Evolutionary conservation across 2,329 filamentous ascomycete species (phyloP), one percentile per base, ranked within the genome.

Genomic region (Fusarium brachygibbosum): DNA sequence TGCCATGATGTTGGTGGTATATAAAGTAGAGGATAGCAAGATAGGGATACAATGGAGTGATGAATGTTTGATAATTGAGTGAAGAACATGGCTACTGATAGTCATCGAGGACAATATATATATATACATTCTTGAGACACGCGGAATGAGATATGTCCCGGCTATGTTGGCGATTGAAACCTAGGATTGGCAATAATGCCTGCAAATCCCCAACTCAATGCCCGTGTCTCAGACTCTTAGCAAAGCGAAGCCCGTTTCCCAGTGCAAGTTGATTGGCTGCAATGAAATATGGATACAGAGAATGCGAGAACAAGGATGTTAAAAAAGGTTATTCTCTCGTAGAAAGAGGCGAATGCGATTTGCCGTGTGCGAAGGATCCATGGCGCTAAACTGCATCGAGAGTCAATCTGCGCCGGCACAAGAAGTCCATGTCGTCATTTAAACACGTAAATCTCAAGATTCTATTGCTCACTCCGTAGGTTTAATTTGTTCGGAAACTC

Each of bases 381-480:
- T 3, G 1, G 3, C 25, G 50, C 63, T 66, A 67, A 67, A 38
- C 63, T 6, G 7, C 6, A 67, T 66, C 40, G 46, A 46, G 63
- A 62, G 14, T 66, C 62, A 67, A 66, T 66, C 63, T 3, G 63
- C 63, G 63, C 58, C 34, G 0, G 21, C 17, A 38, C 34, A 19
- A 42, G 49, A 51, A 67, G 63, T 67, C 63, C 46, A 67, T 66
- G 57, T 28, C 63, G 63, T 67, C 63, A 67, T 66, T 37, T 25
- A 42, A 12, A 17, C 54, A 34, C 23, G 37, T 37, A 28, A 23
- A 44, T 29, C 23, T 25, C 25, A 28, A n/a, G 25, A 8, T 11
- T 45, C 17, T 45, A 14, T 6, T 13, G 3, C 2, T 3, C n/a
- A 5, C 25, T n/a, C n/a, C 17, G 3, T 17, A 41, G 19, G 37